Evolutionary conservation across 345 rosid species (phyloP), one percentile per base, ranked within the genome.

Genomic region (Dimocarpus longan): DNA sequence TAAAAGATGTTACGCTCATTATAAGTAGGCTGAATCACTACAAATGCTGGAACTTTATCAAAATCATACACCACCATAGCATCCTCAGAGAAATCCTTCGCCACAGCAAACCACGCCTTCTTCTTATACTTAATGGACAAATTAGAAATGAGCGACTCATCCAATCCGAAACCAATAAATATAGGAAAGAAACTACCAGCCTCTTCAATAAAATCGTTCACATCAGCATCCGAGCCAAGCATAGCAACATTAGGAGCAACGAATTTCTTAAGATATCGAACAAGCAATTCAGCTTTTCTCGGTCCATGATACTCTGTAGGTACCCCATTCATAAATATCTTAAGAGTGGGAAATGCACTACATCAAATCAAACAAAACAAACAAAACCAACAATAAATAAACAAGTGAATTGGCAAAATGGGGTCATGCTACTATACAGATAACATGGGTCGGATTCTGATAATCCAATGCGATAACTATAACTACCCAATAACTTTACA

Each of bases 31-130:
- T 89, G 98, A 65, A 88, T 68, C 40, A 84, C 88, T 5, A 94
- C 89, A 76, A 96, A 76, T 9, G 97, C 93, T 26, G 99, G 99
- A 76, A 86, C 88, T 84, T 91, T 96, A 83, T 91, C 95, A 80
- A 96, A 93, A 80, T 91, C 91, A 76, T 88, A 89, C 4, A 82
- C 73, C 28, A 87, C 82, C 98, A 90, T 94, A 12, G 82, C 26
- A 50, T 93, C 94, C 76, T 96, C 98, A 5, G 99, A 90, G 86
- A 85, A 90, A 83, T 85, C 90, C 72, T 86, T 91, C 15, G 95
- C 85, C 75, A 94, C 98, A 77, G 95, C 87, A 86, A 94, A 91
- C 99, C 99, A 94, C 15, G 98, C 99, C 85, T 88, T 94, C 75
- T 93, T 91, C 93, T 96, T 96, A 56, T 93, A 92, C 89, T 93